Evolutionary conservation across 257 asterid genomes (phyloP), one percentile per base, ranked within the genome.

Genomic region (Salvia hispanica): DNA sequence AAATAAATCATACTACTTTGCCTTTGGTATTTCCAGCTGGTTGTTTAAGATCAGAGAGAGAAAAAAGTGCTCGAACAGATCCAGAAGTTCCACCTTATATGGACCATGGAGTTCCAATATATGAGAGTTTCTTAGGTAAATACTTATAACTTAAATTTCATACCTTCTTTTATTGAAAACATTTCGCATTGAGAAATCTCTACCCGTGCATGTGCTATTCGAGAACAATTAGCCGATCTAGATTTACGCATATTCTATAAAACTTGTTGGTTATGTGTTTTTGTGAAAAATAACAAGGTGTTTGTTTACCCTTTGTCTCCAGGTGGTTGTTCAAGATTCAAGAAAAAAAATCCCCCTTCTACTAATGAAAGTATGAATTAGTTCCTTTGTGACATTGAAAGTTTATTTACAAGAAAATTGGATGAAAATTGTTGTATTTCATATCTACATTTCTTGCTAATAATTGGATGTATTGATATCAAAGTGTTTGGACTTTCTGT

Each of bases 1-100:
- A 5, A 28, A 51, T 25, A 25, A 25, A 25, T 25, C 31, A 25
- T 25, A 5, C 34, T 34, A 50, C 25, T 33, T 48, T 34, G 12
- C 2, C 37, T 51, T 21, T 25, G 31, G 47, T 21, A 14, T 61
- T 45, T 73, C 9, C 80, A 74, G 79, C 54, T 74, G 13, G 64
- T 12, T 25, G 44, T 15, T 16, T 14, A 54, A 21, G 50, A 5
- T 6, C 3, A 57, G 9, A 10, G 4, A 59, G 9, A 18, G 36
- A 21, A 18, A 7, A 18, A 9, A 13, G n/a, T 2, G 0, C 3
- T 45, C 34, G 43, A 34, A 10, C 7, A 6, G 78, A 68, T 45
- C 69, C 28, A 21, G 79, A 73, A 13, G 48, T 58, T 28, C 76
- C 40, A 7, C 58, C 13, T 2, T 14, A 58, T 58, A 2, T n/a